Conservation (phyloP, 805 yeast species). For the Sugiyamaella qingdaonensis region DNA sequence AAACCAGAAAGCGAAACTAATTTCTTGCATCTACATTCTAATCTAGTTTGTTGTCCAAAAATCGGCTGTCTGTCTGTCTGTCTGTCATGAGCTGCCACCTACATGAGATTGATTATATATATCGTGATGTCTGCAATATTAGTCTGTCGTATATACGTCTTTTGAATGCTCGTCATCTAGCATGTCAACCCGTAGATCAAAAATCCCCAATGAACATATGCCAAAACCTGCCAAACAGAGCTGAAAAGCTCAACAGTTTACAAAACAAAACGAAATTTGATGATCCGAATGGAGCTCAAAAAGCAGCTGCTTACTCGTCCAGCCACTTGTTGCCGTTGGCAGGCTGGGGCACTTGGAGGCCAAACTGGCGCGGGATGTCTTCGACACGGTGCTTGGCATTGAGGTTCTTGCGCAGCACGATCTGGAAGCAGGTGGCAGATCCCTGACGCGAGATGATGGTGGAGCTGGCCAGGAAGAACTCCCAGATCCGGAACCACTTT, state of each 20-base stretch:
- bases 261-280: not conserved
- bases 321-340: conserved; percentile 32
- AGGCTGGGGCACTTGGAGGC: conserved; percentile 47
- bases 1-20: conserved; percentile 5
- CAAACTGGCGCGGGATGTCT: conserved; percentile 74
- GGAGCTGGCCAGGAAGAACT: conserved; percentile 78
- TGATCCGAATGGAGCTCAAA: not conserved
- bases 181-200: too few relatives aligned
- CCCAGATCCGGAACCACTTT: conserved; percentile 93
- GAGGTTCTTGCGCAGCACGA: conserved; percentile 83
- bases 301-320: conserved; percentile 9
- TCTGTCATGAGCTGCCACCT: not conserved
- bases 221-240: not conserved
- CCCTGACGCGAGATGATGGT: conserved; percentile 89
- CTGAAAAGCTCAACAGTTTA: not conserved
- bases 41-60: not conserved
- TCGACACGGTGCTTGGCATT: conserved; percentile 80
- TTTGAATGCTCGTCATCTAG: too few relatives aligned
- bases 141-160: not conserved
- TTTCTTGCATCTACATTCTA: not conserved
- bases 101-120: not conserved
- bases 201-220: too few relatives aligned
- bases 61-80: too few relatives aligned
- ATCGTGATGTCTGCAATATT: not conserved
- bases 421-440: conserved; percentile 87